phyloP scores from a whole-genome alignment of 768 basidiomycete species.

The Amanita jacksonii region DNA sequence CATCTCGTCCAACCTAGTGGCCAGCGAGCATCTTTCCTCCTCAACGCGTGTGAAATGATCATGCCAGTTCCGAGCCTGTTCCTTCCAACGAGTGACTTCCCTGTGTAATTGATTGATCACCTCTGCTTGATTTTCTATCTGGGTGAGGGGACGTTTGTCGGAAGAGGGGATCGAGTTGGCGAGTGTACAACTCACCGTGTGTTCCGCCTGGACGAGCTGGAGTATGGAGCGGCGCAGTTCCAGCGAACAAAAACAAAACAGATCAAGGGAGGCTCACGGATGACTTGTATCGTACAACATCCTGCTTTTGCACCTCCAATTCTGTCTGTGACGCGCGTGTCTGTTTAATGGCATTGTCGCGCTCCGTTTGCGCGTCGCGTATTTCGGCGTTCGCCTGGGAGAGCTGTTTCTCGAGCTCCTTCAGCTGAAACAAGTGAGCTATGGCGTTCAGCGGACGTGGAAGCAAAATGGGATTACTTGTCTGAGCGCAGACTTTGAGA shows the following conservation, averaged over 20 bases:
- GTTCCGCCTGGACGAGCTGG: conserved; percentile 46
- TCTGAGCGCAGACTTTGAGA: conserved; percentile 22
- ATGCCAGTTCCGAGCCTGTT: conserved; percentile 71
- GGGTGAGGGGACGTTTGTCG: background rate
- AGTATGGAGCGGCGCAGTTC: background rate
- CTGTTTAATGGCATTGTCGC: conserved; percentile 35
- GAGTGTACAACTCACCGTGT: conserved; percentile 33
- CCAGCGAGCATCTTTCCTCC: conserved; percentile 50
- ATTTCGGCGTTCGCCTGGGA: conserved; percentile 36
- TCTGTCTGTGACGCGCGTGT: conserved; percentile 37
- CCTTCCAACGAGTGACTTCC: conserved; percentile 65
- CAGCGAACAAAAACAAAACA: too few relatives aligned
- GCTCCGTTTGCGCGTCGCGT: conserved; percentile 38
- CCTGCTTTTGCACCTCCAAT: conserved; percentile 38
- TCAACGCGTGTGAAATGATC: conserved; percentile 72
- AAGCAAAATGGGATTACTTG: conserved; percentile 16
- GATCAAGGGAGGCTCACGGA: conserved; percentile 28
- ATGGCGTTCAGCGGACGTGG: background rate
- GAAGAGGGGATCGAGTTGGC: conserved; percentile 1
- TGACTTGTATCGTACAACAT: conserved; percentile 28
- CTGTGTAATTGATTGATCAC: conserved; percentile 52
- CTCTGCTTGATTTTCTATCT: conserved; percentile 54
- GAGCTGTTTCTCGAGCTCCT: conserved; percentile 47
- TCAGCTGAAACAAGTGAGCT: conserved; percentile 29
- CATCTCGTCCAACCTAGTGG: conserved; percentile 50